Base-by-base conservation (phyloP, 371 early-diverging fungal genomes). In the Mortierella sp. region DNA sequence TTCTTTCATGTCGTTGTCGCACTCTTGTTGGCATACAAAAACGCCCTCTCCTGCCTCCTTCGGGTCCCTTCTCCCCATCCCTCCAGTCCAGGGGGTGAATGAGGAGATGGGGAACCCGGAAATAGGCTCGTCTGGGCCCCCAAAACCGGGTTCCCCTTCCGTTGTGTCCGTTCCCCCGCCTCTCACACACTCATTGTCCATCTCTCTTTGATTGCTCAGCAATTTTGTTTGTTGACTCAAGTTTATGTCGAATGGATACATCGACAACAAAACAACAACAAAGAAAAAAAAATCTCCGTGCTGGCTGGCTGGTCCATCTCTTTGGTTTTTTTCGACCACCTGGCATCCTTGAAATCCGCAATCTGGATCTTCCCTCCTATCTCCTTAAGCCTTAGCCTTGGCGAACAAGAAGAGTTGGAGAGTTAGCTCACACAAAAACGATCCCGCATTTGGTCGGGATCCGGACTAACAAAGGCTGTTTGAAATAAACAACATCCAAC, bases 251-350 rank as follows among this genome's bases (percentile, higher is more conserved):
- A n/a, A 31, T 31, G 31, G 37, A 19, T 61, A 61, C 61, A 61
- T 48, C 22, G n/a, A n/a, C 48, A 22, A 7, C 48, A 6, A 48
- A 48, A 48, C 37, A n/a, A n/a, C n/a, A n/a, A n/a, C n/a, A n/a
- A n/a, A n/a, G n/a, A n/a, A n/a, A n/a, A 61, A 34, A 53, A 61
- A 61, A 61, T 61, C 61, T 61, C 61, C 61, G 61, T 61, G 37
- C 61, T 37, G 61, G 61, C 29, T 53, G 2, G 53, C 4, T 34
- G 50, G 50, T 50, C 61, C 37, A 34, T 61, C 58, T 55, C 31
- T 26, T 29, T 34, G 31, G 19, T 13, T 55, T 26, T 13, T 19
- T 37, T 55, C 22, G 61, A 61, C 22, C 61, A 61, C 61, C 61
- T 61, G 61, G 61, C 61, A 31, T 14, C 58, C 53, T 24, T 48